Conservation (phyloP, 768 basidiomycete species). For the Mrakia blollopis region DNA sequence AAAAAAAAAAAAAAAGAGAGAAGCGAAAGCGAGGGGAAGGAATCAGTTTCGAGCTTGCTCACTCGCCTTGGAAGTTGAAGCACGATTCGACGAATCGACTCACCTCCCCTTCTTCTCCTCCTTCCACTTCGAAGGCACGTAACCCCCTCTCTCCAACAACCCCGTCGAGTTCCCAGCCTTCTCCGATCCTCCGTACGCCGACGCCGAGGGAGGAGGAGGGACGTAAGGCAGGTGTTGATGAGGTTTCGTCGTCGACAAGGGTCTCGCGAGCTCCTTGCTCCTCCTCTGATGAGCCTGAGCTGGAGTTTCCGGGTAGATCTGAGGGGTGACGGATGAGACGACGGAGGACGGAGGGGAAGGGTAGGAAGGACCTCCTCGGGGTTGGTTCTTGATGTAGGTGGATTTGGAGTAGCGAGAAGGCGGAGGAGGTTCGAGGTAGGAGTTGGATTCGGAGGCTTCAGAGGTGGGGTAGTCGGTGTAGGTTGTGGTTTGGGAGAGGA, state of each 20-base stretch:
- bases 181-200: neutral
- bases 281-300: slow-evolving; percentile 25
- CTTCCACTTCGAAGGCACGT: slow-evolving; percentile 30
- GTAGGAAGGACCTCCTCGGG: neutral
- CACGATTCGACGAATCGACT: too few species aligned
- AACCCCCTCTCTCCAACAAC: slow-evolving; percentile 3
- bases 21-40: too few species aligned
- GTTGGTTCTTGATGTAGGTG: neutral
- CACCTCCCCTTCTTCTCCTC: slow-evolving; percentile 26
- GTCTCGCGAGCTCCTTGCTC: slow-evolving; percentile 2
- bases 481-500: slow-evolving; percentile 25
- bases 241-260: neutral
- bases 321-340: slow-evolving; percentile 25
- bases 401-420: neutral
- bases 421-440: slow-evolving; percentile 22
- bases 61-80: too few species aligned
- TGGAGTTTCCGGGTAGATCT: slow-evolving; percentile 32
- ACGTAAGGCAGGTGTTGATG: neutral
- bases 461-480: slow-evolving; percentile 15
- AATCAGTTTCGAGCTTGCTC: too few species aligned
- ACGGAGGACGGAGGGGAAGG: slow-evolving; percentile 29
- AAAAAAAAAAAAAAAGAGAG: too few species aligned
- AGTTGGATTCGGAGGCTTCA: neutral
- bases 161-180: slow-evolving; percentile 1
- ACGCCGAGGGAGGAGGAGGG: slow-evolving; percentile 9